Base-by-base conservation (phyloP, 164 flowering plant species). In the Euptelea pleiosperma region DNA sequence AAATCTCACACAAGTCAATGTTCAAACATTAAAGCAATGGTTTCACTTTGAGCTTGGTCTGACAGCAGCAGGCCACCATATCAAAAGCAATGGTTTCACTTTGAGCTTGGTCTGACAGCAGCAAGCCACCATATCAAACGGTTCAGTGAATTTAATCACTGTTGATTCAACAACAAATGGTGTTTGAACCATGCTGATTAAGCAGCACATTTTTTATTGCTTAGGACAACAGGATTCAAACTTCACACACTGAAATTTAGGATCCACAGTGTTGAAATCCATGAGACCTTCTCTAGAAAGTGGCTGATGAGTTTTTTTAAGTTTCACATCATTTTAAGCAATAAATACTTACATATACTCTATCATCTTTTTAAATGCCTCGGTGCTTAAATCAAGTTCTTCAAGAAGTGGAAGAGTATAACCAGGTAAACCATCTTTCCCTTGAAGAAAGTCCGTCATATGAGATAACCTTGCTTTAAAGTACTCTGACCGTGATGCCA, bases 401-500 rank as follows among this genome's bases (percentile, higher is more conserved):
- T 86, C 88, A 58, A 93, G 77, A 70, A 72, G 74, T 1, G 95
- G 89, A 76, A 93, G 92, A 52, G 72, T 50, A 34, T 69, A 55
- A 47, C 63, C 40, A 33, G 70, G 73, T 47, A 75, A 63, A 24
- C 63, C 76, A 67, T 78, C 70, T 51, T 64, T 82, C 14, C 79
- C 90, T 74, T 85, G 86, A 57, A 73, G 62, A 62, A 88, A 93
- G 62, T 82, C 87, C 35, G 77, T 68, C 83, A 93, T 76, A 22
- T 79, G 96, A 18, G 78, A 86, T 51, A 90, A 64, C 64, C 99
- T 88, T 39, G 97, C 92, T 75, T 70, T 86, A 42, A 90, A 90
- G 70, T 93, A 93, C 49, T 90, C 97, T 3, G 99, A 93, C 51
- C 99, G 77, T 41, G 99, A 85, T 16, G 97, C 96, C 70, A 93